Evolutionary conservation across 208 protist species (phyloP), one percentile per base, ranked within the genome.

Genomic region (Plasmodiophora brassicae): DNA sequence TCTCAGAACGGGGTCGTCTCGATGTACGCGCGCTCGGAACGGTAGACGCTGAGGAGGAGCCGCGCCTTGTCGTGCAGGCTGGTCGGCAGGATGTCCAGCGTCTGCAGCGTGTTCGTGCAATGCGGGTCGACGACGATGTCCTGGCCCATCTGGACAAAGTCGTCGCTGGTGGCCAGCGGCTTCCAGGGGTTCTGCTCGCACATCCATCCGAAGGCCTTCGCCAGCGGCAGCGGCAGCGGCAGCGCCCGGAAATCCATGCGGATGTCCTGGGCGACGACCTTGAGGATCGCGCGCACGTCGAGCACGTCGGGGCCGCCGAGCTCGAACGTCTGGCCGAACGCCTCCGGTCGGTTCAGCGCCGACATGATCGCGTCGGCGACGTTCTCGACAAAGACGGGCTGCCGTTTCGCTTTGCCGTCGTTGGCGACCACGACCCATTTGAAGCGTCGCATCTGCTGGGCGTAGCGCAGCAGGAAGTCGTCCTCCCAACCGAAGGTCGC

Each of bases 401-500:
- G 87, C 25, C 10, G 22, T 5, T 10, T 0, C 32, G 46, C 28
- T 25, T 10, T 25, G 0, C 22, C 71, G 0, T 1, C 44, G 46
- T 85, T 35, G 0, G 85, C 50, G 35, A 86, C 43, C 10, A 44
- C 60, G 10, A 71, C 28, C 36, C 60, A 0, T 0, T 60, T 45
- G 1, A 90, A 41, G 35, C 28, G 0, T n/a, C 43, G 20, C 10
- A 45, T 1, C 25, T 65, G 36, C 43, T 88, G 71, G 1, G 85
- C 89, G 0, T 36, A 88, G 0, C 87, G 71, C 53, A 45, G 41
- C 32, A 90, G 65, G 78, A 87, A 60, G 8, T 54, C 45, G 60
- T 90, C 89, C 85, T 90, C 89, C 43, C 54, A 41, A 0, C 89
- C 89, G 32, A 90, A 88, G 5, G 83, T 57, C 1, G 38, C 65